Percentiles rank a stretch among this genome's conserved stretches.
Evolutionary conservation across 306 rosid genomes (phyloP).

Genomic region (Cercis canadensis): DNA sequence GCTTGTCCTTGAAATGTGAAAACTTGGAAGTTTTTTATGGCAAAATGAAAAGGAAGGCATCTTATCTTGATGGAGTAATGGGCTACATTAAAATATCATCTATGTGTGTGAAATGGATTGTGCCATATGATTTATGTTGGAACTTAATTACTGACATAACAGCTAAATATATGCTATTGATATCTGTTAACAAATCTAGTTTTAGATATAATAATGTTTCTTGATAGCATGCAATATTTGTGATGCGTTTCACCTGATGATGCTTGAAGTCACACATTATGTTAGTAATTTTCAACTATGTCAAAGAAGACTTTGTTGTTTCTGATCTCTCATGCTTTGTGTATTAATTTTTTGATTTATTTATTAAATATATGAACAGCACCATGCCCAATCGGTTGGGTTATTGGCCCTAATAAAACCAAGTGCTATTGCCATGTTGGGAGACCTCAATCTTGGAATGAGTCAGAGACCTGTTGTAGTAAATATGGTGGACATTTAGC

Average conservation of each 20-base stretch:
- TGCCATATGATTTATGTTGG: background rate
- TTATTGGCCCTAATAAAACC: conserved; percentile 54
- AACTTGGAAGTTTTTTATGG: background rate
- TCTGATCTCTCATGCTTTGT: background rate
- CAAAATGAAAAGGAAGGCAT: background rate
- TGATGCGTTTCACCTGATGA: conserved; percentile 19
- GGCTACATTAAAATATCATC: background rate
- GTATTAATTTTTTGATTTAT: background rate
- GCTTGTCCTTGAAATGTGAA: background rate
- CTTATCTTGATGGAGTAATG: background rate
- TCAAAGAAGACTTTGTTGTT: background rate
- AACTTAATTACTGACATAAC: background rate
- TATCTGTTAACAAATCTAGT: background rate
- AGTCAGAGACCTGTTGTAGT: conserved; percentile 73
- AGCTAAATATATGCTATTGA: background rate
- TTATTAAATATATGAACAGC: conserved; percentile 45
- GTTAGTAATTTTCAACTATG: conserved; percentile 1
- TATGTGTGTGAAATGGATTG: background rate
- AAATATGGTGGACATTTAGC: conserved; percentile 76
- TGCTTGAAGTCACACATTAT: conserved; percentile 26
- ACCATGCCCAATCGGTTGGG: conserved; percentile 78
- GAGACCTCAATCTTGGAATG: conserved; percentile 71
- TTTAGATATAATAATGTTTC: background rate
- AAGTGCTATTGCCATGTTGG: conserved; percentile 66
- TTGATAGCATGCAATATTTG: background rate